Evolutionary conservation across 805 yeast species (phyloP), one percentile per base, ranked within the genome.

Genomic region (Candida stauntonica): DNA sequence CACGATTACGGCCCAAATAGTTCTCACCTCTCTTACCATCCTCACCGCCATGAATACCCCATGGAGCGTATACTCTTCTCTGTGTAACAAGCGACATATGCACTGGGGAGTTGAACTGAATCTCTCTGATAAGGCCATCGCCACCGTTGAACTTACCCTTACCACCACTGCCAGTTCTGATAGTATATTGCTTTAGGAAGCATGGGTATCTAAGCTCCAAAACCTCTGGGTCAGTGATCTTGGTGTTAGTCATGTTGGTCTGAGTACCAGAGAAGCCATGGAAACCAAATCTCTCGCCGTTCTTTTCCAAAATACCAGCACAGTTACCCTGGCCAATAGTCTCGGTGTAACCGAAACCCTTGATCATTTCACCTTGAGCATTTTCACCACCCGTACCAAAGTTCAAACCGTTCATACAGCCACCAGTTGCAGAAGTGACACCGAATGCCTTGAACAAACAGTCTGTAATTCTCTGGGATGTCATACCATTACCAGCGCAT

Each of bases 251-350:
- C 39, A 75, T 71, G 46, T 73, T 77, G 34, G 72, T 70, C 52
- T 75, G 79, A 5, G 73, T 73, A 18, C 69, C 80, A 9, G 74
- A 67, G 18, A 72, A 72, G 13, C 75, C 75, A 21, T 70, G 53
- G 36, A 51, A 52, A 0, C 84, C 83, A 13, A 68, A 66, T 23
- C 73, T 80, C 88, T 84, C 85, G 19, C 96, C 96, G 50, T 81
- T 65, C 86, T 52, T 63, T 50, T 71, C 73, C 52, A 44, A 61
- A 47, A 47, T 67, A 6, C 74, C 73, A 16, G 78, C 79, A 42
- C 79, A 76, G 29, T 69, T 63, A 18, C 80, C 80, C 29, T 75
- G 76, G 44, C 77, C 75, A 40, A 75, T 72, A 3, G 80, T 72
- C 47, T 75, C 80, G 38, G 70, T 67, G 51, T 70, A 70, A 4